Percentiles rank a stretch among this genome's conserved stretches.
These are phyloP conservation scores for Diospyros kaki DNA, from an alignment of 148 eudicot species.

Conservation along the genomic window DNA sequence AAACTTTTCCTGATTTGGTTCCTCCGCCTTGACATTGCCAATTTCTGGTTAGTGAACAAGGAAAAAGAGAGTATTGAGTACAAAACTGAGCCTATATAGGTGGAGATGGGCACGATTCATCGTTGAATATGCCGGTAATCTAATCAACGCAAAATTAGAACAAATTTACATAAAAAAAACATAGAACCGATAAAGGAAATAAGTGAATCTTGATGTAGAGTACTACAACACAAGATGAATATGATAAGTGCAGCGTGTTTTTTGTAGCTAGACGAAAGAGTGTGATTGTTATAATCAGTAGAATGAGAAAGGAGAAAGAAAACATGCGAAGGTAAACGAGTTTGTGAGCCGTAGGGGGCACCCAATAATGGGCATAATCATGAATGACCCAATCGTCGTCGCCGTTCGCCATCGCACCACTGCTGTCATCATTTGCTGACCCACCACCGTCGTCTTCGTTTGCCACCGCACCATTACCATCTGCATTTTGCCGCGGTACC, in stretches of 20 bases:
- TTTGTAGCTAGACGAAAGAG: neutral
- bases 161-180: neutral
- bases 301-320: neutral
- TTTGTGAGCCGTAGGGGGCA: too few species aligned
- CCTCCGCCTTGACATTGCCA: conserved; percentile 6
- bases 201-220: too few species aligned
- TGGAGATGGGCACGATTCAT: neutral
- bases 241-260: neutral
- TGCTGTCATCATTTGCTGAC: too few species aligned
- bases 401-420: too few species aligned
- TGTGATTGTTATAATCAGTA: neutral
- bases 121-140: neutral
- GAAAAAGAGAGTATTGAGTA: neutral
- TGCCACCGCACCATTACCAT: too few species aligned
- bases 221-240: neutral
- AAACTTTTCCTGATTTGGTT: conserved; percentile 28
- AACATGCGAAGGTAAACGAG: neutral
- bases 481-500: too few species aligned
- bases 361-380: too few species aligned
- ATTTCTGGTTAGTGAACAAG: neutral
- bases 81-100: neutral
- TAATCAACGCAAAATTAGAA: neutral
- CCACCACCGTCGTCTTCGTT: too few species aligned
- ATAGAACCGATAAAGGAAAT: neutral
- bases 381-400: too few species aligned